phyloP scores from a whole-genome alignment of 2,329 filamentous ascomycete genomes.

The Sporothrix inflata region DNA sequence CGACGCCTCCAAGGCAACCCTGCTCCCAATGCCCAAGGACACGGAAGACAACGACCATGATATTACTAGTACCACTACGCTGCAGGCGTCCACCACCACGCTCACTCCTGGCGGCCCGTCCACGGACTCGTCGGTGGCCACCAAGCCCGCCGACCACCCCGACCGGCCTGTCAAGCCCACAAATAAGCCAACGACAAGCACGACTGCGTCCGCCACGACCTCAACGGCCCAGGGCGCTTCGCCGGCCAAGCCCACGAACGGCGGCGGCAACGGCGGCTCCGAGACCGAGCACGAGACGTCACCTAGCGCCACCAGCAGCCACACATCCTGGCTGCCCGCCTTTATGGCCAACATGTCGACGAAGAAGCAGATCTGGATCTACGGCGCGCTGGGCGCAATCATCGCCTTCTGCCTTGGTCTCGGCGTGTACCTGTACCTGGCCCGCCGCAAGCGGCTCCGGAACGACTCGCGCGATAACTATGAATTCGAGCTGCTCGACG shows the following conservation, averaged over 20 bases:
- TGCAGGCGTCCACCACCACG: constrained; percentile 66
- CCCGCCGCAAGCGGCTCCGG: constrained; percentile 74
- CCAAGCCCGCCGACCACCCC: constrained; percentile 64
- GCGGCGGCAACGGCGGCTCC: constrained; percentile 31
- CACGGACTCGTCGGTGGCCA: constrained; percentile 16
- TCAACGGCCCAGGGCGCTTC: constrained; percentile 37
- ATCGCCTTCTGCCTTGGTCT: constrained; percentile 79
- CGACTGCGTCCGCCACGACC: constrained; percentile 33
- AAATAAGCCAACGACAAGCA: constrained; percentile 39
- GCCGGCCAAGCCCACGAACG: background rate
- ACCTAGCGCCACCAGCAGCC: constrained; percentile 45
- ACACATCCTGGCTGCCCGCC: constrained; percentile 74
- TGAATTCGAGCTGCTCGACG: constrained; percentile 90
- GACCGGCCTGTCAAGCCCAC: constrained; percentile 60
- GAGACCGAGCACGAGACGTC: constrained; percentile 40
- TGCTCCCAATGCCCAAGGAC: constrained; percentile 80
- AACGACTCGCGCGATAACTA: constrained; percentile 81
- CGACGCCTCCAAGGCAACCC: constrained; percentile 70
- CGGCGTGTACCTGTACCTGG: constrained; percentile 78
- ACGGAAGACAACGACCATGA: constrained; percentile 84
- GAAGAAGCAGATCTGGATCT: constrained; percentile 91
- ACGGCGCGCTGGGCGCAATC: constrained; percentile 81
- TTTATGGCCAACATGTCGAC: constrained; percentile 87
- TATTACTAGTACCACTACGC: constrained; percentile 64
- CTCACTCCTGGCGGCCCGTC: constrained; percentile 46